phyloP scores from a whole-genome alignment of 495 filamentous ascomycete species.

The Penicillium egyptiacum region DNA sequence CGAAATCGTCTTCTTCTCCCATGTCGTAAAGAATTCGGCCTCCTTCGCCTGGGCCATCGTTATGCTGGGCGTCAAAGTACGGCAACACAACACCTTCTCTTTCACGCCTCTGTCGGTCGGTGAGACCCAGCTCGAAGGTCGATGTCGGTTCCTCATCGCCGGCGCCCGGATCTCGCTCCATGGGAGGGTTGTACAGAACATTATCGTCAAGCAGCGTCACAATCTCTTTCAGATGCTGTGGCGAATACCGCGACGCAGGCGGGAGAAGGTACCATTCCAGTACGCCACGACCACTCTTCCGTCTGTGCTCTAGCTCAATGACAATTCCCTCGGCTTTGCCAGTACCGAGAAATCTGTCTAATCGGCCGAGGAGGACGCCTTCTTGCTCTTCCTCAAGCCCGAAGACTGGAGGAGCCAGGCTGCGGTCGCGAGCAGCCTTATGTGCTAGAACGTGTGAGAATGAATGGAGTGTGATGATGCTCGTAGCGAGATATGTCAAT shows the following conservation, averaged over 20 bases:
- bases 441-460: conserved; percentile 67
- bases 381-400: conserved; percentile 74
- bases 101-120: conserved; percentile 82
- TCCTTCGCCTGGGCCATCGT: conserved; percentile 72
- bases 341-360: conserved; percentile 44
- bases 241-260: conserved; percentile 37
- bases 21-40: conserved; percentile 95
- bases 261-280: conserved; percentile 74
- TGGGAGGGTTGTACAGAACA: conserved; percentile 58
- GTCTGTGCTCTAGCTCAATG: conserved; percentile 79
- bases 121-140: conserved; percentile 84
- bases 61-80: conserved; percentile 91
- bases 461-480: conserved; percentile 60
- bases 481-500: conserved; percentile 66
- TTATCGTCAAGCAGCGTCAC: conserved; percentile 79
- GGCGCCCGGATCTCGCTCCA: conserved; percentile 31
- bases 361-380: conserved; percentile 64
- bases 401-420: conserved; percentile 67
- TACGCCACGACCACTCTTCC: conserved; percentile 76
- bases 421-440: conserved; percentile 68
- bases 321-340: conserved; percentile 61
- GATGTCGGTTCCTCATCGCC: conserved; percentile 56
- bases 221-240: conserved; percentile 42
- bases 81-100: conserved; percentile 87
- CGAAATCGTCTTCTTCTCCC: conserved; percentile 96